phyloP scores from a whole-genome alignment of 2,329 filamentous ascomycete genomes.

The Harringtonia lauricola region DNA sequence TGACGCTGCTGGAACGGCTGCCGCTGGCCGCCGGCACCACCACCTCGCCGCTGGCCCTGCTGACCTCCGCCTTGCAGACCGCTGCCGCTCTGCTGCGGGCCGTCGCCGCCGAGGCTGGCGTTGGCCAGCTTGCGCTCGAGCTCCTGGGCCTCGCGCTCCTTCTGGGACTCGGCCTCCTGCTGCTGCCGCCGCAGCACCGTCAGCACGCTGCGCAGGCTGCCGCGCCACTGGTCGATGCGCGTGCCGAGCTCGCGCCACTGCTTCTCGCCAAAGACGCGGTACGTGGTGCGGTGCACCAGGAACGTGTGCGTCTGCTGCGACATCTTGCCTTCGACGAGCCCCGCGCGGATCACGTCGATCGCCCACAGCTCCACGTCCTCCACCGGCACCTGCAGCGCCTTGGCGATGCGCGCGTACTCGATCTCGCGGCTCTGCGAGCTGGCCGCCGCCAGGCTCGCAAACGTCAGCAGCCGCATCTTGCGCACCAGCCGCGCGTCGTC shows the following conservation, averaged over 20 bases:
- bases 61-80: neutral
- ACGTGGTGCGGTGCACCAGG: conserved; percentile 89
- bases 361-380: conserved; percentile 97
- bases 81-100: neutral
- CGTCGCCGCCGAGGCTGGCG: conserved; percentile 20
- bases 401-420: conserved; percentile 74
- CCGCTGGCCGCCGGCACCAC: neutral
- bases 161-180: conserved; percentile 63
- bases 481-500: conserved; percentile 68
- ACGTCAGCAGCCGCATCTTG: conserved; percentile 93
- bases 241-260: conserved; percentile 95
- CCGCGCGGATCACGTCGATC: conserved; percentile 93
- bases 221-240: conserved; percentile 82
- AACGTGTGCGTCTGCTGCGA: conserved; percentile 89
- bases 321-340: conserved; percentile 91
- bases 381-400: conserved; percentile 68
- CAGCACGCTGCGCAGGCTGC: conserved; percentile 68
- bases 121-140: conserved; percentile 47
- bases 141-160: conserved; percentile 66
- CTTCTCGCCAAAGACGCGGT: conserved; percentile 94
- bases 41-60: too few relatives aligned
- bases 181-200: conserved; percentile 71
- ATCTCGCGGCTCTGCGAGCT: conserved; percentile 76
- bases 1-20: neutral
- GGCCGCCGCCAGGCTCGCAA: conserved; percentile 81